Evolutionary conservation across 2,329 filamentous ascomycete genomes (phyloP).

Genomic region (Curvularia sp.): DNA sequence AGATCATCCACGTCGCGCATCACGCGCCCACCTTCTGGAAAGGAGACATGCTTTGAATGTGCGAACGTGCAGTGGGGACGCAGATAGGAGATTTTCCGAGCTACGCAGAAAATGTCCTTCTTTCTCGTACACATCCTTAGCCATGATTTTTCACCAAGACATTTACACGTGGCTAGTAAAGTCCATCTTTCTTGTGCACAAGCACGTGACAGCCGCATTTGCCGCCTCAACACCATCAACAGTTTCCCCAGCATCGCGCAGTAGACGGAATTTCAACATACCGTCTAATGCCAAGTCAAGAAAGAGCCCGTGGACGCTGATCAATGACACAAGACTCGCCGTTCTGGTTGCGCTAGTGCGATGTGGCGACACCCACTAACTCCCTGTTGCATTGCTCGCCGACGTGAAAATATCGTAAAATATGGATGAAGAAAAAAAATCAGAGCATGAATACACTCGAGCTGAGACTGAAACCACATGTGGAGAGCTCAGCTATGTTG

Average conservation of each 20-base stretch:
- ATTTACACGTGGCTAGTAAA: constrained; percentile 42
- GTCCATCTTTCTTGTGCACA: constrained; percentile 42
- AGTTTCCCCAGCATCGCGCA: constrained; percentile 49
- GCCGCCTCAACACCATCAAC: constrained; percentile 30
- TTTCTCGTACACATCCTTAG: neutral
- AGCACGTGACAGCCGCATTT: constrained; percentile 17
- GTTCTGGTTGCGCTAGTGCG: constrained; percentile 26
- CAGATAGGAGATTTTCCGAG: neutral
- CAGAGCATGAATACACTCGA: neutral
- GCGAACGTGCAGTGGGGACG: neutral
- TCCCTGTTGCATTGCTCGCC: neutral
- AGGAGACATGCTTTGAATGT: neutral
- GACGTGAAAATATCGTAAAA: neutral
- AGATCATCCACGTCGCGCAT: neutral
- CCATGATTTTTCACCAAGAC: no score
- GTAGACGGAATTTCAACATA: constrained; percentile 52
- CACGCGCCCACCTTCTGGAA: neutral
- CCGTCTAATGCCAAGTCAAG: constrained; percentile 52
- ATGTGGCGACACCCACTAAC: constrained; percentile 22
- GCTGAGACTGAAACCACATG: neutral
- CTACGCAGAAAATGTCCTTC: neutral
- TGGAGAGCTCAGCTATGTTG: neutral
- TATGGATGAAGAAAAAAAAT: neutral
- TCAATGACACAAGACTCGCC: neutral
- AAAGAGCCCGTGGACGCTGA: constrained; percentile 40